A percentile compares a stretch with the other conserved stretches of the same genome.
phyloP scores from a whole-genome alignment of 148 eudicot species.

The Arbutus unedo region DNA sequence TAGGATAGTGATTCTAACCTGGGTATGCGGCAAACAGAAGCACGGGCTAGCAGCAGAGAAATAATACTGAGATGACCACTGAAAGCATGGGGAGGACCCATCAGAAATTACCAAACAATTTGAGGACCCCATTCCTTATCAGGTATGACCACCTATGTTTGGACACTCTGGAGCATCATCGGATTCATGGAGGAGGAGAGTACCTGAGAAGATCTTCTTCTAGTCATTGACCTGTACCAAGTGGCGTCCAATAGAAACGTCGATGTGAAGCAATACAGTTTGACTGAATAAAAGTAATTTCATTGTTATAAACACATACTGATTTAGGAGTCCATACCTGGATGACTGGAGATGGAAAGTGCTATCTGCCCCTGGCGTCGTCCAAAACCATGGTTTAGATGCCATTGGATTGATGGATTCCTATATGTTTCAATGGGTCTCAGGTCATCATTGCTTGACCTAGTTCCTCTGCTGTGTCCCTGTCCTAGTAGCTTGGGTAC shows the following conservation, averaged over 20 bases:
- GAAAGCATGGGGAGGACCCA: constrained; percentile 23
- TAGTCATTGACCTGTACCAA: background rate
- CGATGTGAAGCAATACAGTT: background rate
- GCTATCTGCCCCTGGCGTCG: background rate
- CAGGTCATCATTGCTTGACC: too few relatives aligned
- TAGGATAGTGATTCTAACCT: constrained; percentile 13
- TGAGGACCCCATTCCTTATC: constrained; percentile 12
- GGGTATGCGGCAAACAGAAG: constrained; percentile 1
- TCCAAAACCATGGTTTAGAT: too few relatives aligned
- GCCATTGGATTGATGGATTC: too few relatives aligned
- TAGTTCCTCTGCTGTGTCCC: too few relatives aligned
- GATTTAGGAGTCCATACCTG: background rate
- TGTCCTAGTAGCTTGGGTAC: too few relatives aligned
- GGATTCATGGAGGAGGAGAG: background rate
- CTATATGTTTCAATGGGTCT: too few relatives aligned
- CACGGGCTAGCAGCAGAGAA: background rate
- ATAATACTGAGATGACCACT: constrained; percentile 14
- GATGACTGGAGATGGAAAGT: background rate
- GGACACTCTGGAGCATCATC: background rate
- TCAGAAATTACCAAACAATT: constrained; percentile 1
- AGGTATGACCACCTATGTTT: background rate
- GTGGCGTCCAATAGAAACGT: background rate
- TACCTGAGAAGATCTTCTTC: background rate
- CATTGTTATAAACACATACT: background rate
- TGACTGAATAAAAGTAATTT: background rate